A percentile compares a stretch with the other conserved stretches of the same genome.
These are phyloP conservation scores for Fonsecaea nubica DNA, from an alignment of 2,329 filamentous ascomycete species.

Conservation along the genomic window DNA sequence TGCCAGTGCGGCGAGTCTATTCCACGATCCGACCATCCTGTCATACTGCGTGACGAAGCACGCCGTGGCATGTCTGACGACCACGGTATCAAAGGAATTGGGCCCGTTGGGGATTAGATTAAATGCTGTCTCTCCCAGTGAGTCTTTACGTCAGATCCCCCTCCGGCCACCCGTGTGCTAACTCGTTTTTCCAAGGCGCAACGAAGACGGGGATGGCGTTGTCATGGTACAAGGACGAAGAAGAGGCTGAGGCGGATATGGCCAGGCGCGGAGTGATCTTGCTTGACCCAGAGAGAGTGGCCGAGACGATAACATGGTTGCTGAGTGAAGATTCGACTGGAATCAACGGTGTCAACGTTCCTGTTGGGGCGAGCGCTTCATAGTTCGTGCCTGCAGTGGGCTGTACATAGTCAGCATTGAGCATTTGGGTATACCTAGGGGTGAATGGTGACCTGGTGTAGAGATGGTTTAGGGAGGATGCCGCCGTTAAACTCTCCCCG, in stretches of 20 bases:
- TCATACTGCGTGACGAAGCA: conserved; percentile 28
- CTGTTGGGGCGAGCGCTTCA: conserved; percentile 20
- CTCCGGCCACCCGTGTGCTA: neutral
- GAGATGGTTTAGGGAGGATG: neutral
- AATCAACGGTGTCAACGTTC: conserved; percentile 26
- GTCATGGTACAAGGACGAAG: conserved; percentile 25
- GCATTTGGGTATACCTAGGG: neutral
- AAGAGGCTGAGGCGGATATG: conserved; percentile 26
- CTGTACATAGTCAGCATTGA: neutral
- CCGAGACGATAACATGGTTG: conserved; percentile 24
- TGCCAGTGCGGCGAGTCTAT: conserved; percentile 23
- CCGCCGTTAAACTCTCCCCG: neutral
- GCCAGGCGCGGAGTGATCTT: conserved; percentile 24
- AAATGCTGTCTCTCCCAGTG: conserved; percentile 50
- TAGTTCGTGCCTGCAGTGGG: neutral
- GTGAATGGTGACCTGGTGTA: too few relatives aligned
- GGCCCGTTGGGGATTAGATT: conserved; percentile 47
- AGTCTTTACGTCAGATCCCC: neutral
- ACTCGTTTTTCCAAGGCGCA: conserved; percentile 16
- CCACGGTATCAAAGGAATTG: conserved; percentile 48
- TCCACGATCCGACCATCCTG: conserved; percentile 27
- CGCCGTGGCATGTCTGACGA: conserved; percentile 43
- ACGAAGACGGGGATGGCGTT: conserved; percentile 27
- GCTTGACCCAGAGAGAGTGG: conserved; percentile 22
- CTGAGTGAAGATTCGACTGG: conserved; percentile 16